Base-by-base conservation (phyloP, 345 rosid genomes). In the Aquilaria sinensis region DNA sequence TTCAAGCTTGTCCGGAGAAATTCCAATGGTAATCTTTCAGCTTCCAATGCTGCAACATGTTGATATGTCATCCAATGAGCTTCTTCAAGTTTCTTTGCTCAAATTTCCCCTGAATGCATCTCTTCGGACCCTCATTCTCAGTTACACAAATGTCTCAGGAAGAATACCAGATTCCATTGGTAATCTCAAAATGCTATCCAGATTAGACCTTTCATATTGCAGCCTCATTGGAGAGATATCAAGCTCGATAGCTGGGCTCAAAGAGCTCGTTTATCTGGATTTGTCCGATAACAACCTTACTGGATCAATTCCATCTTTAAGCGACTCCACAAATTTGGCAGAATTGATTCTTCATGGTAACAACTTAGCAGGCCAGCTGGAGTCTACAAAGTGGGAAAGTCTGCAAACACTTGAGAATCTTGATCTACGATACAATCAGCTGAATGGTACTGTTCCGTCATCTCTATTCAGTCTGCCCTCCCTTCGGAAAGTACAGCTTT, bases 261-360 rank as follows among this genome's bases (percentile, higher is more conserved):
- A 31, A 0, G 29, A 41, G 34, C 65, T 79, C 4, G 56, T 52
- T 47, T 31, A 46, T 66, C 37, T 81, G 69, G 78, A 81, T 54
- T 50, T 81, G 5, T 70, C 74, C 12, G 29, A 0, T 9, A 77
- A 62, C 2, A 32, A 54, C 1, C 31, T 45, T 29, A 37, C 47
- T 2, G 81, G 89, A 34, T 46, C 46, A 47, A 43, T 83, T 37
- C 85, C 84, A 43, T 58, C 77, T 0, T 41, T 76, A n/a, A n/a
- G 65, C 6, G 1, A 10, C 10, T 69, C 66, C 32, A 71, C 11
- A 55, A 65, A 74, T 51, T 60, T 82, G 30, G 37, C 53, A 6
- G 3, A 51, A 5, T 48, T 81, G 10, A 69, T 71, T 54, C 57
- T 78, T 10, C 68, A 72, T 2, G 1, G 0, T 33, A 86, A 86